Base-by-base conservation (phyloP, 176 grass and related monocot genomes). In the Poa annua region DNA sequence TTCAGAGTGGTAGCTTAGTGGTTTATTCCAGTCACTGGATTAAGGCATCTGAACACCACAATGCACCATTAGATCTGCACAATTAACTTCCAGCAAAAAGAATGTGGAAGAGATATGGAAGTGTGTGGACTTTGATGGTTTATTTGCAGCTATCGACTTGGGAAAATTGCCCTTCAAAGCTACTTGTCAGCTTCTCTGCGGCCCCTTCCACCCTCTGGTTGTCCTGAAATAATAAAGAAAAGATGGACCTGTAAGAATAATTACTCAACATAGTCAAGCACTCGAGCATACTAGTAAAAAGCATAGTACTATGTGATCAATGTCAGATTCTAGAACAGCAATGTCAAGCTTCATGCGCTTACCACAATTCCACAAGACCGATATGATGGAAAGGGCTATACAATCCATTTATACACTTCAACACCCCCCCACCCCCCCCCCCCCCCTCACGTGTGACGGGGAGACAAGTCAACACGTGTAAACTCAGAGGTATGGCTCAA, bases 211-310 rank as follows among this genome's bases (percentile, higher is more conserved):
- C 63, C 72, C 89, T 94, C 51, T 75, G 34, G 11, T 78, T 86
- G 59, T 92, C 92, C 92, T 94, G 89, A 60, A 83, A 82, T 74
- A 85, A 88, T 74, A 85, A 88, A 56, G 52, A 63, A 79, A 80
- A 45, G 49, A 57, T 3, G 22, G 53, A 35, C 41, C 6, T 41
- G 34, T 75, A 47, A 80, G 78, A 72, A 54, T 25, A 3, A 29
- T 29, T 61, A 17, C 25, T 54, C 10, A 3, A 36, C 19, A n/a
- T 25, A 74, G 42, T 80, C 51, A 62, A 65, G n/a, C 35, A 33
- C 71, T 64, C 14, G 33, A 66, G n/a, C 24, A 32, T 78, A 32
- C 0, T 52, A 51, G 4, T 55, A 52, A 17, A 67, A 86, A 66
- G 66, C 54, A 62, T 41, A 11, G 7, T 41, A 15, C 17, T 55